Conservation (phyloP, 2,329 filamentous ascomycete species). For the Neopestalotiopsis rosae region DNA sequence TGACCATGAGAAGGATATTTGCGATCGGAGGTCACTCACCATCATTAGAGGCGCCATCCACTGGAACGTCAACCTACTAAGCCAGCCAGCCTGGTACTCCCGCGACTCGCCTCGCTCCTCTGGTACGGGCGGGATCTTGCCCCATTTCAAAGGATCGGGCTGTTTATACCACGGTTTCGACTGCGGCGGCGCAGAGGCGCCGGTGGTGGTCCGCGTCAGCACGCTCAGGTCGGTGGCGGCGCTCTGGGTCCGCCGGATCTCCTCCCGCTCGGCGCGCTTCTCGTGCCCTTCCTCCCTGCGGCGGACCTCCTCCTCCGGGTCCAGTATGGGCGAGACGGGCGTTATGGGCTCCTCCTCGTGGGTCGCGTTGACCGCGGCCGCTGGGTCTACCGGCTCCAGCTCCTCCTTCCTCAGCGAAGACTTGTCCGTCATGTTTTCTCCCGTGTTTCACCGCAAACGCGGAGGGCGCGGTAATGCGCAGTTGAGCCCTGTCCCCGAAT, state of each 20-base stretch:
- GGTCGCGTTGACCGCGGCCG: slow-evolving; percentile 27
- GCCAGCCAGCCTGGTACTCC: slow-evolving; percentile 75
- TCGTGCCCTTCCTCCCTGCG: slow-evolving; percentile 30
- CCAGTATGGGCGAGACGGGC: slow-evolving; percentile 26
- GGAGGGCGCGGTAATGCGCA: background rate
- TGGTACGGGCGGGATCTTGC: slow-evolving; percentile 59
- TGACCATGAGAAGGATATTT: background rate
- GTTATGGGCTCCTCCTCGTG: slow-evolving; percentile 25
- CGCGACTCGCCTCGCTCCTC: slow-evolving; percentile 59
- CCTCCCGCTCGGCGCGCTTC: slow-evolving; percentile 34
- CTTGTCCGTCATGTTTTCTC: slow-evolving; percentile 32
- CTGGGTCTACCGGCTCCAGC: slow-evolving; percentile 31
- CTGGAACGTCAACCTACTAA: slow-evolving; percentile 80
- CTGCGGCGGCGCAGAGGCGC: slow-evolving; percentile 33
- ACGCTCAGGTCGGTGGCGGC: slow-evolving; percentile 59
- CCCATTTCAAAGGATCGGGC: slow-evolving; percentile 67
- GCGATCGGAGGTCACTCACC: slow-evolving; percentile 48
- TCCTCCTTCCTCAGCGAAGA: slow-evolving; percentile 31
- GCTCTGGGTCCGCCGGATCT: slow-evolving; percentile 52
- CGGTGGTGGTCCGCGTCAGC: slow-evolving; percentile 48
- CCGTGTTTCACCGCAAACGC: background rate
- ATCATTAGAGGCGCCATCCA: slow-evolving; percentile 92
- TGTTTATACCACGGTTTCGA: slow-evolving; percentile 68
- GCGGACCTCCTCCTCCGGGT: slow-evolving; percentile 35
- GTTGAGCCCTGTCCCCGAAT: background rate